A percentile compares a stretch with the other conserved stretches of the same genome.
Evolutionary conservation across 2,329 filamentous ascomycete genomes (phyloP).

Genomic region (Dactylonectria macrodidyma): DNA sequence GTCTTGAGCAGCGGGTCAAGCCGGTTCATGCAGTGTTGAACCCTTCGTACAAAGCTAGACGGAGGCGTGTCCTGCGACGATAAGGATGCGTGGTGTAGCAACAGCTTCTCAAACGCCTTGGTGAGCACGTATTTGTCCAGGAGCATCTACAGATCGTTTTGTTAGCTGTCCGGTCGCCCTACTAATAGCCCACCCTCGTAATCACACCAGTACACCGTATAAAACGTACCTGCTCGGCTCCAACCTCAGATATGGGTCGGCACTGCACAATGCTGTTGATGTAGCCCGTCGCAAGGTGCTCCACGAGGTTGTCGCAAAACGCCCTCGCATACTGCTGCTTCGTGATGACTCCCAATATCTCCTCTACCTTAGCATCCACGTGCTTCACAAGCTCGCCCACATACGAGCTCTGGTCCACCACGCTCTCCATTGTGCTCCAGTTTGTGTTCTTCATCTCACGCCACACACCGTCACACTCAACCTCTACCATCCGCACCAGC

Average conservation of each 20-base stretch:
- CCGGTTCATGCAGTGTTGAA: conserved; percentile 86
- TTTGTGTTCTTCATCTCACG: conserved; percentile 97
- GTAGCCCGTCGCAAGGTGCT: conserved; percentile 85
- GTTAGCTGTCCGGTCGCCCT: conserved; percentile 41
- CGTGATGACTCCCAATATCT: conserved; percentile 82
- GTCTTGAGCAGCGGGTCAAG: conserved; percentile 96
- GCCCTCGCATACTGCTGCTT: conserved; percentile 96
- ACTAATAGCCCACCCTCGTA: neutral
- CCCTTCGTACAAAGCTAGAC: conserved; percentile 84
- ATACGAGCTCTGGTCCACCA: conserved; percentile 94
- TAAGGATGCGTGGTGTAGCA: conserved; percentile 72
- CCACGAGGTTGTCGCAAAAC: conserved; percentile 96
- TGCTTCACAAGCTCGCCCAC: conserved; percentile 84
- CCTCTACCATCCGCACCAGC: conserved; percentile 86
- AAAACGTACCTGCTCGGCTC: conserved; percentile 83
- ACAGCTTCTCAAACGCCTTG: conserved; percentile 81
- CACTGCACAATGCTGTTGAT: conserved; percentile 89
- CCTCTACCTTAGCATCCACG: conserved; percentile 79
- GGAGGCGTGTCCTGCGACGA: conserved; percentile 58
- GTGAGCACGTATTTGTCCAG: conserved; percentile 94
- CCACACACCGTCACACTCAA: conserved; percentile 89
- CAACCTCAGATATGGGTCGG: conserved; percentile 91
- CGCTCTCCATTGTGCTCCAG: conserved; percentile 94
- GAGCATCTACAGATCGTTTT: conserved; percentile 77
- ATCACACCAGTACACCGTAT: neutral